Evolutionary conservation across 2,329 filamentous ascomycete species (phyloP), one percentile per base, ranked within the genome.

Genomic region (Myriosclerotinia scirpicola): DNA sequence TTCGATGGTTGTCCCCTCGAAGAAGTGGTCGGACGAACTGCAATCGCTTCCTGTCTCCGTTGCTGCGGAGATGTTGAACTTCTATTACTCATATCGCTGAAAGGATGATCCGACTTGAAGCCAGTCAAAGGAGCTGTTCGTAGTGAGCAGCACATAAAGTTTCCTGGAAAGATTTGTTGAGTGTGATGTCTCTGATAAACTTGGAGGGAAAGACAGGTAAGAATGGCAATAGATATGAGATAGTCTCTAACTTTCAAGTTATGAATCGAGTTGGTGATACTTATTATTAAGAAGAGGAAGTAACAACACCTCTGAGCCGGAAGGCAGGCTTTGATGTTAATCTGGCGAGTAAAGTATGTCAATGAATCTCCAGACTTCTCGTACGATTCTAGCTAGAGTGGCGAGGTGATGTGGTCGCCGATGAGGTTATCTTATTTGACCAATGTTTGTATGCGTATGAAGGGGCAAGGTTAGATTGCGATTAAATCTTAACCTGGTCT

Each of bases 21-120:
- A 46, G 68, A 61, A 38, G 71, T 52, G 52, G 67, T 64, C 48
- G 69, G 68, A 17, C 71, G 66, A 26, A 73, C 55, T 20, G 71
- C 70, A 26, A 72, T 67, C 8, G 55, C 67, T n/a, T 73, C 73
- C 34, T 73, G 69, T 48, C 53, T 67, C 54, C 69, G 67, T n/a
- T 50, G 53, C 64, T 54, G 56, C 40, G 68, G 71, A 26, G 72
- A 71, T 63, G 56, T 50, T 56, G 71, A 66, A 55, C 61, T 56
- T 67, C 50, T 70, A 48, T 71, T 67, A 69, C 67, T 71, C 73
- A 75, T 74, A 30, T 54, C 52, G 64, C 60, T 58, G 53, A 67
- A 68, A 56, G 46, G 62, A 69, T 74, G 73, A 73, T 74, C 71
- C 69, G 72, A 75, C 72, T 67, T 68, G 55, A 70, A 74, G 72